These are phyloP conservation scores for Cerioporus squamosus DNA, from an alignment of 1,284 basidiomycete species.

Conservation along the genomic window DNA sequence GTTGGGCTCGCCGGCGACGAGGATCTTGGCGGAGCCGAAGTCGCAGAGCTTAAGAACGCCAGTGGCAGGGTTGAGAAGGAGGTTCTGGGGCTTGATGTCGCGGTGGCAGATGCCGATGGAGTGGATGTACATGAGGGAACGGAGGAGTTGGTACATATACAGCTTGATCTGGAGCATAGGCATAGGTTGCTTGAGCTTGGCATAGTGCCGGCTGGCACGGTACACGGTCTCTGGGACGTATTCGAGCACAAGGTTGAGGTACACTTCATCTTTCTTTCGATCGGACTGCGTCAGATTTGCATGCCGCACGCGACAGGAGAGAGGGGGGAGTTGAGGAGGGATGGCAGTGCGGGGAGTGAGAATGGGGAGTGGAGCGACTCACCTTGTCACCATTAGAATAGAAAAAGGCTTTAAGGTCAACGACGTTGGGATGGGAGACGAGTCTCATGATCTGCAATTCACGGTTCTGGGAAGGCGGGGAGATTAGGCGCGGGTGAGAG, in stretches of 20 bases:
- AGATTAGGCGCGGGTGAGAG: neutral
- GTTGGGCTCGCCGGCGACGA: constrained; percentile 97
- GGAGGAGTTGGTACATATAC: constrained; percentile 97
- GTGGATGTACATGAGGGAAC: constrained; percentile 97
- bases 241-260: constrained; percentile 98
- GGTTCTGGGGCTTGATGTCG: constrained; percentile 99
- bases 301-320: neutral
- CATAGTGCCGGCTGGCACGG: constrained; percentile 97
- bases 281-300: constrained; percentile 15
- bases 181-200: constrained; percentile 99
- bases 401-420: constrained; percentile 98
- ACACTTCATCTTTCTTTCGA: constrained; percentile 96
- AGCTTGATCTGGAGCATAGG: constrained; percentile 99
- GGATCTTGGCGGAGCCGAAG: constrained; percentile 98
- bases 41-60: constrained; percentile 98
- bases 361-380: constrained; percentile 27
- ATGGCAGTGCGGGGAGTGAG: neutral
- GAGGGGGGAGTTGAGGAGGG: constrained; percentile 2
- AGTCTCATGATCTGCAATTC: constrained; percentile 99
- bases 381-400: constrained; percentile 99
- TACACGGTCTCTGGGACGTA: constrained; percentile 99
- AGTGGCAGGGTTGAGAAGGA: constrained; percentile 95
- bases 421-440: constrained; percentile 97
- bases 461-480: constrained; percentile 74
- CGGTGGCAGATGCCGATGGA: constrained; percentile 98